Conservation (phyloP, 345 rosid genomes). For the Linum tenue region DNA sequence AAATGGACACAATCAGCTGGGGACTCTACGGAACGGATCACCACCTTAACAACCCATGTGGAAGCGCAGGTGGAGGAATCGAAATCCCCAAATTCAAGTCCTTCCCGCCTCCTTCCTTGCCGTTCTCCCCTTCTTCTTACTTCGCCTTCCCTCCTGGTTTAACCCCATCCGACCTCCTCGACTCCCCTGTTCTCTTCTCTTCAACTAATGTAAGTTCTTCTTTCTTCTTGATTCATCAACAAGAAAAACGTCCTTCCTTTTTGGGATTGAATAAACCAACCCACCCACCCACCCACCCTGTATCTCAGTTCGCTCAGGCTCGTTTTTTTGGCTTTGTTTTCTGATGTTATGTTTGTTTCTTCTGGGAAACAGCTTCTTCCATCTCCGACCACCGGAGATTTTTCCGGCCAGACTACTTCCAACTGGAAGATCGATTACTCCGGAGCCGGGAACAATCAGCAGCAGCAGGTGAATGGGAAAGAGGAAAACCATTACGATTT, state of each 20-base stretch:
- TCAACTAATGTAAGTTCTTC: constrained; percentile 38
- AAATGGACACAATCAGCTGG: constrained; percentile 33
- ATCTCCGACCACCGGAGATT: constrained; percentile 83
- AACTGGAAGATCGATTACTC: constrained; percentile 36
- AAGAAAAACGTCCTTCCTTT: too few relatives aligned
- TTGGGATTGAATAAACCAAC: not conserved
- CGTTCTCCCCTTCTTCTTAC: constrained; percentile 65
- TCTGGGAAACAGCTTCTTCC: constrained; percentile 48
- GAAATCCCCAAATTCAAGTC: constrained; percentile 18
- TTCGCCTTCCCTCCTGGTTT: constrained; percentile 72
- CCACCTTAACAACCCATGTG: not conserved
- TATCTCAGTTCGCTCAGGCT: not conserved
- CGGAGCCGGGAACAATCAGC: constrained; percentile 26
- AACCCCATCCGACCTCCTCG: constrained; percentile 64
- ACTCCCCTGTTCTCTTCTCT: constrained; percentile 75
- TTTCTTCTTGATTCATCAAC: not conserved
- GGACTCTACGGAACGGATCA: constrained; percentile 10
- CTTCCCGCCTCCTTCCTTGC: constrained; percentile 56
- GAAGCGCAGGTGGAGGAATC: constrained; percentile 11
- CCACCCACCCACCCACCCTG: not conserved
- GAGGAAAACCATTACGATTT: constrained; percentile 30
- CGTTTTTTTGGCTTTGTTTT: not conserved
- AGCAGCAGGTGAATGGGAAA: constrained; percentile 21
- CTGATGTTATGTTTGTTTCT: not conserved
- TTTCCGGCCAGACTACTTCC: constrained; percentile 35